Evolutionary conservation across 2,329 filamentous ascomycete genomes (phyloP).

Genomic region (Colletotrichum euphorbiae): DNA sequence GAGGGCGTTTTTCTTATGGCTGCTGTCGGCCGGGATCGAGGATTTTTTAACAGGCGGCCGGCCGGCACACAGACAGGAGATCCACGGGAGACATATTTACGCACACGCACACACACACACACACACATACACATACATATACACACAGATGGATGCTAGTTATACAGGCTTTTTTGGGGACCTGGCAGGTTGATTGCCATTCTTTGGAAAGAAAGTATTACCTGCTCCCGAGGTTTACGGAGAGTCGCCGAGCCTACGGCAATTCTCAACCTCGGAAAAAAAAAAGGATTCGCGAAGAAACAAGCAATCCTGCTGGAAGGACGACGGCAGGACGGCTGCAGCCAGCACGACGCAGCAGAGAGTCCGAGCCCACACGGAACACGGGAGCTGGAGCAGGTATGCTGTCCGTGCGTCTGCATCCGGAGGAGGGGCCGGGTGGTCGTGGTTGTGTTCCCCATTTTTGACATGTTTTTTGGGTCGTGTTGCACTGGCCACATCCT

Average conservation of each 20-base stretch:
- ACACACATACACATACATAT: no score
- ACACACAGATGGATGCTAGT: no score
- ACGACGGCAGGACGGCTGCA: neutral
- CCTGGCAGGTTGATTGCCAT: no score
- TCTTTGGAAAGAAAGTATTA: no score
- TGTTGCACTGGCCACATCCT: neutral
- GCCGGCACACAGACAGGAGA: slow-evolving; percentile 24
- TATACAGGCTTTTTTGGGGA: no score
- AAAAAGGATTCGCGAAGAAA: neutral
- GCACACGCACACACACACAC: no score
- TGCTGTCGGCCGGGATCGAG: slow-evolving; percentile 3
- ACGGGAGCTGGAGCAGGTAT: slow-evolving; percentile 33
- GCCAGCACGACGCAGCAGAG: slow-evolving; percentile 3
- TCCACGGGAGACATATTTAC: neutral
- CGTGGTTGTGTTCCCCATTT: neutral
- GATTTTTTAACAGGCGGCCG: slow-evolving; percentile 16
- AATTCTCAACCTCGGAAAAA: neutral
- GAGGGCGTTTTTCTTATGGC: neutral
- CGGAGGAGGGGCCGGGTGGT: slow-evolving; percentile 36
- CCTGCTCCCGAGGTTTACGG: neutral
- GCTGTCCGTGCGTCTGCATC: slow-evolving; percentile 28
- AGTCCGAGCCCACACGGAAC: slow-evolving; percentile 34
- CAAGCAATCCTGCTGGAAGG: neutral
- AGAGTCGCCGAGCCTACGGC: slow-evolving; percentile 7
- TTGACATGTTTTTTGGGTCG: slow-evolving; percentile 15